Percentiles rank a stretch among this genome's conserved stretches.
Evolutionary conservation across 2,329 filamentous ascomycete species (phyloP).

Genomic region (Thyridium curvatum): DNA sequence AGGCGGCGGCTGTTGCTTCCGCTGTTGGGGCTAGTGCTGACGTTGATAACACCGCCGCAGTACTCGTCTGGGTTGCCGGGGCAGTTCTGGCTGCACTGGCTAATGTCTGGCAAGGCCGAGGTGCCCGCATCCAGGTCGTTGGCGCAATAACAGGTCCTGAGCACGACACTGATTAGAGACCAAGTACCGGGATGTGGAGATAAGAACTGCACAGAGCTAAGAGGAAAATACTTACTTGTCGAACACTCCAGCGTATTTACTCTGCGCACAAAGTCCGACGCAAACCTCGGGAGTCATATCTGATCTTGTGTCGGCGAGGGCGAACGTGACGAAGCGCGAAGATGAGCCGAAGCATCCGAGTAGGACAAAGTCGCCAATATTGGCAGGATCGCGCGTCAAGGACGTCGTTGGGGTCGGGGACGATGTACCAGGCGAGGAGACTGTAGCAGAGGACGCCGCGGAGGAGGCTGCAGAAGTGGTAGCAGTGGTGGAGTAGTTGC

Average conservation of each 20-base stretch:
- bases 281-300: constrained; percentile 3
- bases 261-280: constrained; percentile 1
- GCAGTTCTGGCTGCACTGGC: constrained; percentile 29
- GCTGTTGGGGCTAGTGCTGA: constrained; percentile 16
- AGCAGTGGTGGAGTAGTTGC: constrained; percentile 8
- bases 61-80: constrained; percentile 30
- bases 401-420: constrained; percentile 3
- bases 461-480: constrained; percentile 7
- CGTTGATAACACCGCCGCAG: constrained; percentile 24
- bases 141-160: constrained; percentile 36
- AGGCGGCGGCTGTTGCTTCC: constrained; percentile 6
- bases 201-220: too few relatives aligned
- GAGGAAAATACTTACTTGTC: constrained; percentile 6
- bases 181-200: too few relatives aligned
- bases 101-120: constrained; percentile 21
- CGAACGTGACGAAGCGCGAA: constrained; percentile 1
- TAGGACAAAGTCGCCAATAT: constrained; percentile 19
- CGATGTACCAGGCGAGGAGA: not conserved
- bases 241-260: constrained; percentile 2
- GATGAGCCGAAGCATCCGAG: constrained; percentile 2
- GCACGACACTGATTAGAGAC: too few relatives aligned
- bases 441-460: too few relatives aligned
- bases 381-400: constrained; percentile 20
- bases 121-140: constrained; percentile 30
- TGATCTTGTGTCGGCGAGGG: not conserved